A percentile compares a stretch with the other conserved stretches of the same genome.
Conservation (phyloP, 1,284 basidiomycete species). For the Blastosporella zonata region DNA sequence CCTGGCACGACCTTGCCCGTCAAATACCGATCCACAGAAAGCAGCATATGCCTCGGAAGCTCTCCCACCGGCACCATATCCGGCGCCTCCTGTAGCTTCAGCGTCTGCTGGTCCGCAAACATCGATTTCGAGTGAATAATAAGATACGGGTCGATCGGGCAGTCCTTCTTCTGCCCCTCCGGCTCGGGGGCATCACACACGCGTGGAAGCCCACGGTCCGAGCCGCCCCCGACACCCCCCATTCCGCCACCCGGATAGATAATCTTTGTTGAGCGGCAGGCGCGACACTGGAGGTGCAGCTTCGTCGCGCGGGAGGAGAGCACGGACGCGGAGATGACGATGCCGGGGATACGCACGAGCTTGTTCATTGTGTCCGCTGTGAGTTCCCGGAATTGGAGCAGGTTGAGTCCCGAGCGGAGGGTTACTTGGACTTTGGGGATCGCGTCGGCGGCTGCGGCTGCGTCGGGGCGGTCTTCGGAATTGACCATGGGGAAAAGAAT, state of each 20-base stretch:
- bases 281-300: constrained; percentile 90
- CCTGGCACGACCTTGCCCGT: constrained; percentile 94
- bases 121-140: constrained; percentile 94
- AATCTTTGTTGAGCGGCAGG: constrained; percentile 81
- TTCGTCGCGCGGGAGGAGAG: constrained; percentile 92
- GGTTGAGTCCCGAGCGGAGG: constrained; percentile 84
- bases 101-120: constrained; percentile 94
- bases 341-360: constrained; percentile 95
- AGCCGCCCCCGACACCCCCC: constrained; percentile 81
- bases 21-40: constrained; percentile 88
- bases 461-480: constrained; percentile 39
- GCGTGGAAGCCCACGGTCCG: constrained; percentile 79
- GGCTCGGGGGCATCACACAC: constrained; percentile 76
- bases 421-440: constrained; percentile 90
- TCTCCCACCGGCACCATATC: constrained; percentile 99
- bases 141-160: constrained; percentile 93
- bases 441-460: constrained; percentile 52
- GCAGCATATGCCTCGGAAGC: constrained; percentile 91
- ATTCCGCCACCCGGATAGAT: constrained; percentile 83
- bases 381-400: constrained; percentile 92
- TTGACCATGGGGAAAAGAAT: constrained; percentile 75
- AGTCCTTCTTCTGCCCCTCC: constrained; percentile 85
- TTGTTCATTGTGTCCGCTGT: constrained; percentile 94
- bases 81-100: constrained; percentile 98
- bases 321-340: constrained; percentile 96